Conservation (phyloP, 2,329 filamentous ascomycete species). For the Aspergillus sp. region DNA sequence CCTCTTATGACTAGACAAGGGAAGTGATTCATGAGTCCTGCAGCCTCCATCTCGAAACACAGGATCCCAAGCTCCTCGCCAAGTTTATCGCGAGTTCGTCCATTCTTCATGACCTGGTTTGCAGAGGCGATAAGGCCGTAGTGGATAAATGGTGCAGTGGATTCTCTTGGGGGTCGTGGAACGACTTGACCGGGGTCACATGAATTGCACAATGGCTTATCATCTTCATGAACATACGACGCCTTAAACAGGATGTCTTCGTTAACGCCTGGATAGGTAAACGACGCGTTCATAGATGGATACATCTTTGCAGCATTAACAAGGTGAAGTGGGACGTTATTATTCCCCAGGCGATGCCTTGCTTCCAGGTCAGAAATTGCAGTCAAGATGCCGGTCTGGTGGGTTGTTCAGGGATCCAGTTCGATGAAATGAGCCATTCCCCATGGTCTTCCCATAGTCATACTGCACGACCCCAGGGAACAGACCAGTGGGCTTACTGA, state of each 20-base stretch:
- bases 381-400: background rate
- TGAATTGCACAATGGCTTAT: background rate
- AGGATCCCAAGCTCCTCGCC: background rate
- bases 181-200: background rate
- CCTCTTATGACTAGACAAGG: constrained; percentile 7
- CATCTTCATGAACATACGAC: background rate
- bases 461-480: background rate
- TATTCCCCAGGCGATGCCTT: background rate
- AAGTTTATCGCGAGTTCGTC: background rate
- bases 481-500: background rate
- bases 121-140: background rate
- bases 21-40: background rate
- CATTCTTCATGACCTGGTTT: background rate
- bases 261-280: background rate
- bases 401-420: background rate
- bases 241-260: background rate
- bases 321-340: background rate
- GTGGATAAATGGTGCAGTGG: background rate
- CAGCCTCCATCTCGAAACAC: constrained; percentile 14
- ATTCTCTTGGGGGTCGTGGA: background rate
- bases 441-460: background rate
- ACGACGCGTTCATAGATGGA: accelerated
- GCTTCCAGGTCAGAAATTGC: background rate
- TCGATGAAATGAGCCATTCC: background rate
- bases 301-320: background rate